Conservation (phyloP, 2,329 filamentous ascomycete genomes). For the Cercospora sp. region DNA sequence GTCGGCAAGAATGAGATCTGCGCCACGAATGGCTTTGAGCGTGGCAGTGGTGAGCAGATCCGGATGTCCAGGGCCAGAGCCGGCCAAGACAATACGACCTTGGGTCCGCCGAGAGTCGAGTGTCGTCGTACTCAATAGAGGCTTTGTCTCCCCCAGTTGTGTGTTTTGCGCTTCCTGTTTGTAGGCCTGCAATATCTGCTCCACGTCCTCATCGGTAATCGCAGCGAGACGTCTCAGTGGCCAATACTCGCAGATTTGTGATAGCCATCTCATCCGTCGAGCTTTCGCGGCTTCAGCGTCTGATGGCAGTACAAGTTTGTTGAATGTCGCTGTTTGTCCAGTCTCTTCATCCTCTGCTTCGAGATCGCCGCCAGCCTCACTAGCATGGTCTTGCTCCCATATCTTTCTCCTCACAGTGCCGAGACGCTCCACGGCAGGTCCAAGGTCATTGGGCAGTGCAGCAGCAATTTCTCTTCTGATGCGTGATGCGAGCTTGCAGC, state of each 20-base stretch:
- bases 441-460: slow-evolving; percentile 72
- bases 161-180: slow-evolving; percentile 43
- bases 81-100: slow-evolving; percentile 83
- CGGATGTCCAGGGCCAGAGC: slow-evolving; percentile 88
- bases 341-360: slow-evolving; percentile 59
- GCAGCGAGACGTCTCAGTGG: slow-evolving; percentile 77
- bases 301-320: slow-evolving; percentile 73
- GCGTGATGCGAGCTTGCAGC: slow-evolving; percentile 87
- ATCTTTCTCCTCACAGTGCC: slow-evolving; percentile 71
- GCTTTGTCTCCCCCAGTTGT: slow-evolving; percentile 33
- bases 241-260: slow-evolving; percentile 99
- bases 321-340: slow-evolving; percentile 80
- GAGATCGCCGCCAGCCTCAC: slow-evolving; percentile 47
- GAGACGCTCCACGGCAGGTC: slow-evolving; percentile 72
- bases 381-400: slow-evolving; percentile 69
- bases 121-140: slow-evolving; percentile 31
- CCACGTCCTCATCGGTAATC: slow-evolving; percentile 77
- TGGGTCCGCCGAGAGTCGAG: slow-evolving; percentile 38
- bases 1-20: slow-evolving; percentile 79
- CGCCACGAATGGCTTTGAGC: slow-evolving; percentile 70
- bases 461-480: slow-evolving; percentile 86
- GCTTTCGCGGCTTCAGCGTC: slow-evolving; percentile 74
- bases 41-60: slow-evolving; percentile 85
- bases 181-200: slow-evolving; percentile 73
- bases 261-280: slow-evolving; percentile 85